A percentile compares a stretch with the other conserved stretches of the same genome.
These are phyloP conservation scores for Barbatosphaeria neglecta DNA, from an alignment of 495 filamentous ascomycete genomes.

Conservation along the genomic window DNA sequence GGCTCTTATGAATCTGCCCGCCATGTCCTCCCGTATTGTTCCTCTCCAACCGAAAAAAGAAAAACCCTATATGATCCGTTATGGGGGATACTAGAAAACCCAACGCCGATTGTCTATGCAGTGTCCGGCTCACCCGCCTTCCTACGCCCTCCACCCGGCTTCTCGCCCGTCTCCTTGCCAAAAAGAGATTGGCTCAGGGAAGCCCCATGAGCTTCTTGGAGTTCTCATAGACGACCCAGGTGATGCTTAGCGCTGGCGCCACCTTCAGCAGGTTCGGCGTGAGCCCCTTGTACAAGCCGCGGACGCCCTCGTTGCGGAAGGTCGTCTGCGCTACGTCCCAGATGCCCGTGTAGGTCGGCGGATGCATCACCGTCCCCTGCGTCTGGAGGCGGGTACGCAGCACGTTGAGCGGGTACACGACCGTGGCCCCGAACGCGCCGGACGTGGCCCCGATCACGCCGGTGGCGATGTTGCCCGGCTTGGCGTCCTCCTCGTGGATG, in stretches of 20 bases:
- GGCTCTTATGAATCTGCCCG: too few species aligned
- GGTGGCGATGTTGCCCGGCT: slow-evolving; percentile 63
- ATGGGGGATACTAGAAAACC: too few species aligned
- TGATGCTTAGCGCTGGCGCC: slow-evolving; percentile 90
- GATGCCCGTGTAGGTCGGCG: slow-evolving; percentile 79
- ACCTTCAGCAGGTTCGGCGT: slow-evolving; percentile 96
- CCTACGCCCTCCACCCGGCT: too few species aligned
- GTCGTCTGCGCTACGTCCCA: slow-evolving; percentile 77
- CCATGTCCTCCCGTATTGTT: too few species aligned
- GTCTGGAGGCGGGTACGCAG: slow-evolving; percentile 88
- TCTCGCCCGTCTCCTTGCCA: too few species aligned
- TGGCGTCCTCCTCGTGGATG: slow-evolving; percentile 72
- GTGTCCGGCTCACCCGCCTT: too few species aligned
- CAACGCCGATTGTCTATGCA: too few species aligned
- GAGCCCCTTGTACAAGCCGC: slow-evolving; percentile 87
- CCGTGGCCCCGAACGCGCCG: slow-evolving; percentile 83
- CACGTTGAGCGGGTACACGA: slow-evolving; percentile 92
- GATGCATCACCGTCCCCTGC: slow-evolving; percentile 86
- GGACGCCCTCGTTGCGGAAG: slow-evolving; percentile 66
- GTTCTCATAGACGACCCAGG: slow-evolving; percentile 96
- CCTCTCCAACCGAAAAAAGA: too few species aligned
- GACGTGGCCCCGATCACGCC: slow-evolving; percentile 79
- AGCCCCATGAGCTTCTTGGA: slow-evolving; percentile 69
- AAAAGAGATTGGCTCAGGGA: too few species aligned
- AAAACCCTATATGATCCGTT: too few species aligned